phyloP scores from a whole-genome alignment of 495 filamentous ascomycete species.

The Amphirosellinia nigrospora region DNA sequence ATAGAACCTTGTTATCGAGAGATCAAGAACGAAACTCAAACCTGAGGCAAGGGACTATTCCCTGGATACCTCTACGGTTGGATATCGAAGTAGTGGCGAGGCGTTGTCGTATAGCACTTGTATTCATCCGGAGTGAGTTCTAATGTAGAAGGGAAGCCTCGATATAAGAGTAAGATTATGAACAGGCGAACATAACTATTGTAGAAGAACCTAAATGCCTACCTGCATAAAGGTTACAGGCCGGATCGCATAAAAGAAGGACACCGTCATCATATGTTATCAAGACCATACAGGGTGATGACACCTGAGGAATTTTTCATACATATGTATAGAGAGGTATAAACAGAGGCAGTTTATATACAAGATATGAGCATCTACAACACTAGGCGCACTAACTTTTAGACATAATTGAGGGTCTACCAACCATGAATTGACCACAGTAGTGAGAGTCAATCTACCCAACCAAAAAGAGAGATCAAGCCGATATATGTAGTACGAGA shows the following conservation, averaged over 20 bases:
- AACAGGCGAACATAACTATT: neutral
- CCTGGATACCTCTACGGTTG: neutral
- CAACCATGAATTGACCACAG: neutral
- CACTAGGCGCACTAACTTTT: neutral
- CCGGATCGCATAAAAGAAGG: too few relatives aligned
- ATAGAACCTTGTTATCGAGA: too few relatives aligned
- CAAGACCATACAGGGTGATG: neutral
- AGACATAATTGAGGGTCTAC: neutral
- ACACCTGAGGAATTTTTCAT: too few relatives aligned
- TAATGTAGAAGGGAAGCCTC: neutral
- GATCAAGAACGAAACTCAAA: neutral
- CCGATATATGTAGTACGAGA: neutral
- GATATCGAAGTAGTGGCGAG: neutral
- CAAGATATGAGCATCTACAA: neutral
- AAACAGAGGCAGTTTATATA: neutral
- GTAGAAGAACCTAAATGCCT: neutral
- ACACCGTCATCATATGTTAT: neutral
- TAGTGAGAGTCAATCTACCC: neutral
- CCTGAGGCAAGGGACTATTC: neutral
- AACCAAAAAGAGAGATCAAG: neutral
- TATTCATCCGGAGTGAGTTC: neutral
- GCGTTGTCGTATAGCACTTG: neutral
- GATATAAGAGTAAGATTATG: neutral
- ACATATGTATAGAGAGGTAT: neutral
- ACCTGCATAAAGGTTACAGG: neutral